Conservation (phyloP, 192 early-diverging fungal species). For the Coemansia pectinata region DNA sequence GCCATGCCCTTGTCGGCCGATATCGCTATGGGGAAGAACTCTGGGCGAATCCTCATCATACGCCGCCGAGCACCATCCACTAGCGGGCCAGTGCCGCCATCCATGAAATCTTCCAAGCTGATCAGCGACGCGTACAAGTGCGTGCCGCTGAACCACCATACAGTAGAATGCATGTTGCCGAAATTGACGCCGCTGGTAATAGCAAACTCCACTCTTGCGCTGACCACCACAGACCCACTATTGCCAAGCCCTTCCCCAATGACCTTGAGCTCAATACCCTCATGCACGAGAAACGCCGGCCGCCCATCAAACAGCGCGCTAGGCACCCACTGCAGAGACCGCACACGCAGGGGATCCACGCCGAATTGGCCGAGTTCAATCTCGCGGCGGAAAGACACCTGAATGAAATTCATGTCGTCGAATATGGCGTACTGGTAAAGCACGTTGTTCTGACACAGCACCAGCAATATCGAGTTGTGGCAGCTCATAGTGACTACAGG, state of each 20-base stretch:
- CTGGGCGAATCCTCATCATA: constrained; percentile 21
- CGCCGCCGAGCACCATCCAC: background rate
- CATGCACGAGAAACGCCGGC: constrained; percentile 39
- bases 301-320: constrained; percentile 36
- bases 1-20: constrained; percentile 45
- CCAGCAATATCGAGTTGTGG: constrained; percentile 34
- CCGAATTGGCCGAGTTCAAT: constrained; percentile 6
- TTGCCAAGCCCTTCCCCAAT: constrained; percentile 3
- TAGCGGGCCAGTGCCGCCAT: constrained; percentile 21
- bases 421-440: constrained; percentile 39
- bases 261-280: constrained; percentile 34
- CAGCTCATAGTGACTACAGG: constrained; percentile 26
- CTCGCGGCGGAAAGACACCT: constrained; percentile 24
- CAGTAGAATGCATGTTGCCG: constrained; percentile 53
- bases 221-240: constrained; percentile 8
- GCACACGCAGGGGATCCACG: constrained; percentile 23
- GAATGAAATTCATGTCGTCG: constrained; percentile 23
- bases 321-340: constrained; percentile 51
- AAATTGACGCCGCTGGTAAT: constrained; percentile 50
- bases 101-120: constrained; percentile 54
- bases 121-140: constrained; percentile 41
- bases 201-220: constrained; percentile 21
- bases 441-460: constrained; percentile 14
- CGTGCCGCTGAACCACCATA: constrained; percentile 51
- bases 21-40: constrained; percentile 49